Evolutionary conservation across 352 stramenopile species (phyloP).

Genomic region (Hyphochytrium catenoides): DNA sequence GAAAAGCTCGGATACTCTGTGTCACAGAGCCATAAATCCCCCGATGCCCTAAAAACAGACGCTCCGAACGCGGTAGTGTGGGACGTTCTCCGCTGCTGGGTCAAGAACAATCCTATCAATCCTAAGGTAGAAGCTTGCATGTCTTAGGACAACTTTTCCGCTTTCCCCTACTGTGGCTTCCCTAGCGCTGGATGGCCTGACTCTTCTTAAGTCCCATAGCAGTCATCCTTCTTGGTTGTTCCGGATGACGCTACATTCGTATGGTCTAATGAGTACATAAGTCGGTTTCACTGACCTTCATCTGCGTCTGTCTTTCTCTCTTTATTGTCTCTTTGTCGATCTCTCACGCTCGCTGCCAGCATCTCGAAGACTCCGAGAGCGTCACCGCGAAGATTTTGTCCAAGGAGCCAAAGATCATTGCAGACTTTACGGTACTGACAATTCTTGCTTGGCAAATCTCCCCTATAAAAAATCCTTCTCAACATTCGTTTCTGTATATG

Average conservation of each 20-base stretch:
- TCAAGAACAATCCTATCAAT: conserved; percentile 75
- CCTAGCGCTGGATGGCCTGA: too few relatives aligned
- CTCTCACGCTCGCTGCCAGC: neutral
- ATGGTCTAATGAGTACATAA: too few relatives aligned
- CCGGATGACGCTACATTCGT: too few relatives aligned
- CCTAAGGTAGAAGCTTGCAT: conserved; percentile 50
- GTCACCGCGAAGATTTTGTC: conserved; percentile 50
- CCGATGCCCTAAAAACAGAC: conserved; percentile 93
- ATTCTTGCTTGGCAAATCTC: neutral
- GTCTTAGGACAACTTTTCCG: too few relatives aligned
- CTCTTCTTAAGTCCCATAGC: too few relatives aligned
- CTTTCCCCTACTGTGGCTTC: too few relatives aligned
- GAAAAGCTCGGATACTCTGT: conserved; percentile 86
- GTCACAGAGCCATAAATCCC: conserved; percentile 95
- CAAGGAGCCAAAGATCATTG: conserved; percentile 50
- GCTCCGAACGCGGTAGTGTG: conserved; percentile 90
- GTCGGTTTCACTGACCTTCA: too few relatives aligned
- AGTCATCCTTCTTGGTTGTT: neutral
- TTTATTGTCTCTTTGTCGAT: too few relatives aligned
- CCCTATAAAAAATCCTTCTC: neutral
- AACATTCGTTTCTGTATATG: conserved; percentile 5
- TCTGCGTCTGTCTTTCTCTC: too few relatives aligned
- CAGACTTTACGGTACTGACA: conserved; percentile 39
- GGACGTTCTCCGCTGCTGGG: conserved; percentile 91
- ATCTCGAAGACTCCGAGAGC: conserved; percentile 35